Evolutionary conservation across 768 basidiomycete species (phyloP).

Genomic region (Calvatia gigantea): DNA sequence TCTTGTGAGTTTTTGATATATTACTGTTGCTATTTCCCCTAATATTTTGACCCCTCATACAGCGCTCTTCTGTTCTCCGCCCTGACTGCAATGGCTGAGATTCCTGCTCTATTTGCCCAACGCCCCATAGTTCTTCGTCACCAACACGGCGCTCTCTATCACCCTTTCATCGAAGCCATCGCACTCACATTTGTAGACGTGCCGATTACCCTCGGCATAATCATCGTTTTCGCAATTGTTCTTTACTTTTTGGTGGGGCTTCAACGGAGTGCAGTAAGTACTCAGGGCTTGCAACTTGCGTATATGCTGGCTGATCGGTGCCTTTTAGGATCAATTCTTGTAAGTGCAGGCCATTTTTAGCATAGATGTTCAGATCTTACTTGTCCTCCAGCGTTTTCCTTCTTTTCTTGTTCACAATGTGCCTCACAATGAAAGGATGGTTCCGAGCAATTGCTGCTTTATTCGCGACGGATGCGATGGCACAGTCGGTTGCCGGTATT

Average conservation of each 20-base stretch:
- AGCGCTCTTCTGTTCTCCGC: conserved; percentile 60
- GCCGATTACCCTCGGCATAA: conserved; percentile 47
- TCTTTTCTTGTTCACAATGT: conserved; percentile 53
- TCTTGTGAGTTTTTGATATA: conserved; percentile 48
- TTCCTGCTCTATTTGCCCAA: conserved; percentile 55
- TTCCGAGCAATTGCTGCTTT: conserved; percentile 69
- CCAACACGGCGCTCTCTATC: conserved; percentile 56
- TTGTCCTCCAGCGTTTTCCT: conserved; percentile 43
- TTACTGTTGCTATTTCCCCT: not conserved
- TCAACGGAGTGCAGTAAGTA: conserved; percentile 37
- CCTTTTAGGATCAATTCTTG: conserved; percentile 50
- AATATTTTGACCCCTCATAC: not conserved
- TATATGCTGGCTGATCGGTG: not conserved
- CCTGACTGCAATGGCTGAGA: conserved; percentile 60
- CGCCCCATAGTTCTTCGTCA: conserved; percentile 60
- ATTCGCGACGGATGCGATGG: conserved; percentile 56
- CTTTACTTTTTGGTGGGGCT: conserved; percentile 64
- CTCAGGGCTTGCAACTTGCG: not conserved
- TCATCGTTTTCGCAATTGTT: conserved; percentile 41
- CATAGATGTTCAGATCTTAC: conserved; percentile 10
- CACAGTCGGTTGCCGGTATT: conserved; percentile 56
- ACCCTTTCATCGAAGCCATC: conserved; percentile 33
- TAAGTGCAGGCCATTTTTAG: conserved; percentile 27
- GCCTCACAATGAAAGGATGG: conserved; percentile 70
- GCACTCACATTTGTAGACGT: conserved; percentile 60